These are phyloP conservation scores for Purshia tridentata DNA, from an alignment of 306 rosid species.

Conservation along the genomic window DNA sequence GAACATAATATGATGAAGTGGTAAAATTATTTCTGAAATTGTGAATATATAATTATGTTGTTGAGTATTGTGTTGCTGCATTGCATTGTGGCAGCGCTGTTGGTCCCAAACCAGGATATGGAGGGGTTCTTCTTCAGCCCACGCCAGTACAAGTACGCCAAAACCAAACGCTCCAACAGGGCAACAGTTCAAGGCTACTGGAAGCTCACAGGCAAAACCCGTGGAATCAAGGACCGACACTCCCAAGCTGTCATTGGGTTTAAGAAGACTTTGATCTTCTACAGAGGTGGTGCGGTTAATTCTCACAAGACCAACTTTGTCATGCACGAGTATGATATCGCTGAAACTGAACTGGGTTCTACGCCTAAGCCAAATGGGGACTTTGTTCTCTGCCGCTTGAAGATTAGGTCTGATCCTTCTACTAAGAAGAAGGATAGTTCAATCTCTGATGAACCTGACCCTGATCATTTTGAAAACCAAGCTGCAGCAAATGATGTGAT, in stretches of 20 bases:
- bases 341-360: neutral
- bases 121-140: conserved; percentile 56
- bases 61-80: neutral
- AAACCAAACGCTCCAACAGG: conserved; percentile 11
- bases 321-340: conserved; percentile 53
- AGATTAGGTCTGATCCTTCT: conserved; percentile 15
- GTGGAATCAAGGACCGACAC: conserved; percentile 25
- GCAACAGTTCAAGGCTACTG: conserved; percentile 36
- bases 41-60: neutral
- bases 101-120: conserved; percentile 25
- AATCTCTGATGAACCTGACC: conserved; percentile 1
- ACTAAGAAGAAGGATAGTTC: neutral
- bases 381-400: conserved; percentile 41
- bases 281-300: conserved; percentile 26
- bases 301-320: conserved; percentile 49
- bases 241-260: conserved; percentile 39
- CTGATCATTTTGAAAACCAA: conserved; percentile 20
- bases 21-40: no score
- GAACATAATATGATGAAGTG: no score
- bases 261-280: conserved; percentile 53
- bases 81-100: no score
- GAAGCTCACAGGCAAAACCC: conserved; percentile 54
- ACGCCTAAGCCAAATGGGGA: conserved; percentile 24
- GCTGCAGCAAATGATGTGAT: neutral
- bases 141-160: conserved; percentile 33